phyloP scores from a whole-genome alignment of 2,329 filamentous ascomycete species.

The Neonectria sp. region DNA sequence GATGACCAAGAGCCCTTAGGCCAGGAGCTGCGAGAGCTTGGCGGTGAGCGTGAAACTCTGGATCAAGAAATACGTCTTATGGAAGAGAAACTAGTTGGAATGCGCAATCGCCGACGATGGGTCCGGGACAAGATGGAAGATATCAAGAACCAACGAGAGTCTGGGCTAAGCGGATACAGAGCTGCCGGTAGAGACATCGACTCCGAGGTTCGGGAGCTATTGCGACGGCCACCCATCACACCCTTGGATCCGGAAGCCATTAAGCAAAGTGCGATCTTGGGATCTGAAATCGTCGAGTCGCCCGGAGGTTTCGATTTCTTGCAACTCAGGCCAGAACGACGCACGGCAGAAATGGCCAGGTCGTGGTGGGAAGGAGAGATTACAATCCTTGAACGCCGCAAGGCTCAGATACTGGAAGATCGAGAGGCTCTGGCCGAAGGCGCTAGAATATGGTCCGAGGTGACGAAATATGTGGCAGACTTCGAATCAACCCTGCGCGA shows the following conservation, averaged over 20 bases:
- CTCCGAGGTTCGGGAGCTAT: conserved; percentile 70
- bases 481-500: conserved; percentile 77
- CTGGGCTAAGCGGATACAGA: conserved; percentile 80
- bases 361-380: conserved; percentile 80
- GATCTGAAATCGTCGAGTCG: conserved; percentile 42
- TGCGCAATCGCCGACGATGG: conserved; percentile 73
- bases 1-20: conserved; percentile 72
- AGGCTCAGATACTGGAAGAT: conserved; percentile 72
- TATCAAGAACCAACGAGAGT: conserved; percentile 76
- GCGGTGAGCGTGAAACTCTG: conserved; percentile 67
- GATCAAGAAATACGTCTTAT: conserved; percentile 76
- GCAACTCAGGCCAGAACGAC: conserved; percentile 72
- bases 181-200: conserved; percentile 78
- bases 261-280: conserved; percentile 29
- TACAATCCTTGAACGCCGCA: conserved; percentile 67
- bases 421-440: conserved; percentile 78
- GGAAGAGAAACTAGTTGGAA: conserved; percentile 73
- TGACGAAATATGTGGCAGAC: conserved; percentile 69
- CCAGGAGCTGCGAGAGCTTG: conserved; percentile 73
- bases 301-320: conserved; percentile 69
- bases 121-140: conserved; percentile 74
- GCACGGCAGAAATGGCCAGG: conserved; percentile 79
- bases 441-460: conserved; percentile 75
- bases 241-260: conserved; percentile 66
- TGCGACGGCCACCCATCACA: conserved; percentile 70